Percentiles rank a stretch among this genome's conserved stretches.
Evolutionary conservation across 2,329 filamentous ascomycete genomes (phyloP).

Genomic region (Penicillium italicum): DNA sequence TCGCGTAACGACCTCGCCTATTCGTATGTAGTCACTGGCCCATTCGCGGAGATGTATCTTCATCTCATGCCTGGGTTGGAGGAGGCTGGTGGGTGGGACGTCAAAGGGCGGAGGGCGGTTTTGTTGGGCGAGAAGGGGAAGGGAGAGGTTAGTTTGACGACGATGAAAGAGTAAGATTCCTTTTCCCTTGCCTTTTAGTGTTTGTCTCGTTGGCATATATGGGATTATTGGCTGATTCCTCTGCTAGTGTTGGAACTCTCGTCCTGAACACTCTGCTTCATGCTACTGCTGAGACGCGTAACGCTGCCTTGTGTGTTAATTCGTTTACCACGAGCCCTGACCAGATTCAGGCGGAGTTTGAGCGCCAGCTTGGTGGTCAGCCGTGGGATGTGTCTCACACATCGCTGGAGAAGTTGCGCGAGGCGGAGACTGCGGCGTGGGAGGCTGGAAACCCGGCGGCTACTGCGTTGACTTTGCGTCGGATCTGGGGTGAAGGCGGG

Average conservation of each 20-base stretch:
- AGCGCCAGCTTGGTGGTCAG: conserved; percentile 59
- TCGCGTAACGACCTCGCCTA: conserved; percentile 52
- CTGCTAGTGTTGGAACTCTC: conserved; percentile 60
- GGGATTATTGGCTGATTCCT: conserved; percentile 2
- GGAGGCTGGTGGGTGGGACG: conserved; percentile 57
- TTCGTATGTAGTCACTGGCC: conserved; percentile 68
- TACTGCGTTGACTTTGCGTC: conserved; percentile 57
- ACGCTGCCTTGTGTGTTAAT: conserved; percentile 62
- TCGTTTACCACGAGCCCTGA: conserved; percentile 66
- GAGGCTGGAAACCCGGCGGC: conserved; percentile 51
- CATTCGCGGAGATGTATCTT: conserved; percentile 64
- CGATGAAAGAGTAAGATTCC: conserved; percentile 63
- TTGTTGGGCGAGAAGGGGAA: conserved; percentile 59
- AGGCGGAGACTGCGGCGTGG: conserved; percentile 60
- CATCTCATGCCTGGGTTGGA: conserved; percentile 35
- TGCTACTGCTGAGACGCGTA: conserved; percentile 48
- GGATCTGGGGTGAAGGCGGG: conserved; percentile 71
- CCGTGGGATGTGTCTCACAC: conserved; percentile 55
- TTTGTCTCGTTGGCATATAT: not conserved
- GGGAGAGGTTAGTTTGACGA: conserved; percentile 63
- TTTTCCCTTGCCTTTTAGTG: not conserved
- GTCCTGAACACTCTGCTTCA: conserved; percentile 61
- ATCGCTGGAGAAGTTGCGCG: conserved; percentile 52
- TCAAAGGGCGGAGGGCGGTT: conserved; percentile 54
- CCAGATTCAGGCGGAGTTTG: conserved; percentile 63